Evolutionary conservation across 1,139 yeast genomes (phyloP).

Genomic region (Pichia sp.): DNA sequence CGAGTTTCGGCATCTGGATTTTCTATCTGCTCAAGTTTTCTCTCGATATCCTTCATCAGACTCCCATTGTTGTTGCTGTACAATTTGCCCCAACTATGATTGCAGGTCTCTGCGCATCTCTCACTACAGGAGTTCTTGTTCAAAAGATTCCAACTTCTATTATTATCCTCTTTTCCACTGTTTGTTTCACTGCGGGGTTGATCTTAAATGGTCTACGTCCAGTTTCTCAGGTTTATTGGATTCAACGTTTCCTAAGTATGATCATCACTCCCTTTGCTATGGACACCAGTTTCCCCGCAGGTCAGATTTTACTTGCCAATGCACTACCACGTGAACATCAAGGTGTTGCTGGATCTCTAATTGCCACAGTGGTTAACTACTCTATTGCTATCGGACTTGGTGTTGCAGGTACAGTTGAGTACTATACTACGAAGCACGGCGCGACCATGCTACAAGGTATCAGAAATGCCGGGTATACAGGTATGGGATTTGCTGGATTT

Average conservation of each 20-base stretch:
- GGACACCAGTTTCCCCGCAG: slow-evolving; percentile 65
- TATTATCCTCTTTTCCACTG: slow-evolving; percentile 40
- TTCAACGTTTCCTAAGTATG: slow-evolving; percentile 42
- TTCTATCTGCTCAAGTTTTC: slow-evolving; percentile 30
- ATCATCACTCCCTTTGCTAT: slow-evolving; percentile 50
- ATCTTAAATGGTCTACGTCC: slow-evolving; percentile 40
- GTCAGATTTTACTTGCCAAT: slow-evolving; percentile 42
- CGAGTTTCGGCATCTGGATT: slow-evolving; percentile 54
- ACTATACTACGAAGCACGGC: slow-evolving; percentile 32
- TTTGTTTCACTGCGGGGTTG: slow-evolving; percentile 36
- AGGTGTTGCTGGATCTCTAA: slow-evolving; percentile 61
- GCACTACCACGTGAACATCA: slow-evolving; percentile 49
- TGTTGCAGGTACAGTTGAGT: slow-evolving; percentile 55
- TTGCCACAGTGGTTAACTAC: slow-evolving; percentile 55
- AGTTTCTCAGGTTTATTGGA: slow-evolving; percentile 44
- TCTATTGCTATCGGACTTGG: slow-evolving; percentile 60
- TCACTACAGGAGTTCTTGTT: slow-evolving; percentile 35
- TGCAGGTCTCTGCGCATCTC: slow-evolving; percentile 42
- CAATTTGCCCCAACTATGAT: slow-evolving; percentile 35
- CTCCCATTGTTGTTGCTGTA: slow-evolving; percentile 35
- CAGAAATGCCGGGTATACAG: slow-evolving; percentile 40
- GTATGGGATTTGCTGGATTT: slow-evolving; percentile 36
- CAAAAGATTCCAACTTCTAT: slow-evolving; percentile 33
- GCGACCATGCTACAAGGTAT: slow-evolving; percentile 32
- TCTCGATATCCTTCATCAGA: slow-evolving; percentile 13